phyloP scores from a whole-genome alignment of 2,329 filamentous ascomycete genomes.

The Aspergillus niger region DNA sequence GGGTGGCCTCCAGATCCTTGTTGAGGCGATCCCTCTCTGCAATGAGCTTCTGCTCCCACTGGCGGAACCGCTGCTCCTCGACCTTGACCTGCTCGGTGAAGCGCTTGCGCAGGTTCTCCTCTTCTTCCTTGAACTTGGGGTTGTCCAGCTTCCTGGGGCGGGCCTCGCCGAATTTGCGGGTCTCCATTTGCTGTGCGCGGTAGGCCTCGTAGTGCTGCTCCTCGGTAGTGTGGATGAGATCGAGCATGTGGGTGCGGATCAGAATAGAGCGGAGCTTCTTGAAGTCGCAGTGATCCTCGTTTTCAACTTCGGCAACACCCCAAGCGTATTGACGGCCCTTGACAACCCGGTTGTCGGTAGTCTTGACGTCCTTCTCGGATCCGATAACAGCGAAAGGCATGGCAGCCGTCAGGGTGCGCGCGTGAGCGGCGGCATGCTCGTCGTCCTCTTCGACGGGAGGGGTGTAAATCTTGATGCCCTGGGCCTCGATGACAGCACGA shows the following conservation, averaged over 20 bases:
- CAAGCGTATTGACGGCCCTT: slow-evolving; percentile 99
- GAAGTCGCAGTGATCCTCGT: slow-evolving; percentile 99
- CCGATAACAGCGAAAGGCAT: slow-evolving; percentile 99
- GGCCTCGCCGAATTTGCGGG: slow-evolving; percentile 97
- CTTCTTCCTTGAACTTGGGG: slow-evolving; percentile 99
- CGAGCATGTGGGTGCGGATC: slow-evolving; percentile 99
- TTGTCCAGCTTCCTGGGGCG: slow-evolving; percentile 97
- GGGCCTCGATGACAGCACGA: slow-evolving; percentile 90
- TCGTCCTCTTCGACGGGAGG: slow-evolving; percentile 98
- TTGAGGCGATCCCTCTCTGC: slow-evolving; percentile 97
- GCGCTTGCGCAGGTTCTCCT: slow-evolving; percentile 95
- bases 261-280: slow-evolving; percentile 99
- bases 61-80: slow-evolving; percentile 97
- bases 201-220: slow-evolving; percentile 99
- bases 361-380: slow-evolving; percentile 99
- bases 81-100: slow-evolving; percentile 99
- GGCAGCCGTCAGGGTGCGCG: slow-evolving; percentile 88
- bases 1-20: slow-evolving; percentile 98
- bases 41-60: slow-evolving; percentile 99
- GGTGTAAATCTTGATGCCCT: slow-evolving; percentile 99
- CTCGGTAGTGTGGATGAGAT: slow-evolving; percentile 99
- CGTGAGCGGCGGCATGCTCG: slow-evolving; percentile 92
- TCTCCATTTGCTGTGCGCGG: slow-evolving; percentile 99
- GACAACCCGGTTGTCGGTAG: slow-evolving; percentile 89
- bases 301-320: slow-evolving; percentile 99